Evolutionary conservation across 208 protist genomes (phyloP).

Genomic region (Acanthamoeba polyphaga): DNA sequence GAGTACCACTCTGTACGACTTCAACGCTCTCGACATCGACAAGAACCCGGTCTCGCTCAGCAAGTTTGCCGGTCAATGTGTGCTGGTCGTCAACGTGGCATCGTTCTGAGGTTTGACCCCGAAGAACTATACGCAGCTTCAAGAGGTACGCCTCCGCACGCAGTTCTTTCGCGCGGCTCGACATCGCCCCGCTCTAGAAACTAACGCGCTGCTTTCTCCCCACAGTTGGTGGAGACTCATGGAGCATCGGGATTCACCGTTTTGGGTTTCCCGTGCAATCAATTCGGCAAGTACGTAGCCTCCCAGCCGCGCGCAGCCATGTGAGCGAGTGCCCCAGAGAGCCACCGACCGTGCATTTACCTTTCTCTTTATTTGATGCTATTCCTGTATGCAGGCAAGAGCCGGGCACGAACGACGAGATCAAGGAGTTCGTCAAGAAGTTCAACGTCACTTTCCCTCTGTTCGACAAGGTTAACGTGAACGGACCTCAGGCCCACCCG

Average conservation of each 20-base stretch:
- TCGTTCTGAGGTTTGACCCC: slow-evolving; percentile 73
- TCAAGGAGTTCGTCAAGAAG: slow-evolving; percentile 63
- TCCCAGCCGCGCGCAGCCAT: background rate
- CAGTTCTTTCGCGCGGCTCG: background rate
- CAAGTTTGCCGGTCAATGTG: background rate
- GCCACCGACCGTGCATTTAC: background rate
- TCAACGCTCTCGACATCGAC: slow-evolving; percentile 59
- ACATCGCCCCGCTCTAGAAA: too few relatives aligned
- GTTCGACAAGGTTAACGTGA: slow-evolving; percentile 74
- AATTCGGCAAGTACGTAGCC: slow-evolving; percentile 50
- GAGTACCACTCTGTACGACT: slow-evolving; percentile 38
- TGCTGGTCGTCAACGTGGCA: slow-evolving; percentile 76
- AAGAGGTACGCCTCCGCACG: background rate
- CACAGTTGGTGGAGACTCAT: background rate
- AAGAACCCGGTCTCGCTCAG: slow-evolving; percentile 49
- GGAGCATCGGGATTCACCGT: slow-evolving; percentile 11
- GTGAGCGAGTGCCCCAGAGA: background rate
- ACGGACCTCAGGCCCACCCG: slow-evolving; percentile 61
- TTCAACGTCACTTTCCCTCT: slow-evolving; percentile 65
- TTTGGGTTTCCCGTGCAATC: slow-evolving; percentile 64
- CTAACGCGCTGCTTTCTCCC: background rate
- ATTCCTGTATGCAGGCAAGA: slow-evolving; percentile 38
- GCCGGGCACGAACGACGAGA: slow-evolving; percentile 73
- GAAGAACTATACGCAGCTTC: slow-evolving; percentile 72
- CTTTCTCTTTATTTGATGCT: background rate